Evolutionary conservation across 352 stramenopile species (phyloP).

Genomic region (Phytopythium montanum): DNA sequence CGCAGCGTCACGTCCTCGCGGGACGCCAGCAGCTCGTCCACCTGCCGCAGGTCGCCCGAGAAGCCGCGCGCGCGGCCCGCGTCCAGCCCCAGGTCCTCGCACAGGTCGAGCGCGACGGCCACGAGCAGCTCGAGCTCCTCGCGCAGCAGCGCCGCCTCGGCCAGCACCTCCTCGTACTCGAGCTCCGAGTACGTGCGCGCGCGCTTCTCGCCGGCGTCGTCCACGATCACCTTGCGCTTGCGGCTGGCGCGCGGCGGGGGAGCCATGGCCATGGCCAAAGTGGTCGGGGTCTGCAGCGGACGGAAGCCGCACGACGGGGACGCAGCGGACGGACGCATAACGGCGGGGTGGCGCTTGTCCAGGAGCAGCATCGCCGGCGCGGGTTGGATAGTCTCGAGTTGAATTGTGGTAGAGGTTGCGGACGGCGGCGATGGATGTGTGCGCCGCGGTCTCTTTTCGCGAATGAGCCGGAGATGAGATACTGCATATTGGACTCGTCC

Average conservation of each 20-base stretch:
- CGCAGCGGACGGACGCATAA: neutral
- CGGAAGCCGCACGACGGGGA: neutral
- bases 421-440: no score
- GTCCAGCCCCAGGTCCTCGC: slow-evolving; percentile 44
- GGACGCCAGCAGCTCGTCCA: slow-evolving; percentile 46
- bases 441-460: neutral
- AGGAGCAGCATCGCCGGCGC: slow-evolving; percentile 29
- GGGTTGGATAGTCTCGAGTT: neutral
- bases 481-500: neutral
- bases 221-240: slow-evolving; percentile 50
- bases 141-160: slow-evolving; percentile 58
- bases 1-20: slow-evolving; percentile 44
- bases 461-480: no score
- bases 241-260: slow-evolving; percentile 5
- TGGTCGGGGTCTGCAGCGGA: neutral
- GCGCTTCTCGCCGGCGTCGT: slow-evolving; percentile 42
- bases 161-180: slow-evolving; percentile 72
- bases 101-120: slow-evolving; percentile 51
- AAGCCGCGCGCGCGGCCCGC: slow-evolving; percentile 26
- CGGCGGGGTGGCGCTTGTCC: slow-evolving; percentile 23
- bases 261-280: neutral
- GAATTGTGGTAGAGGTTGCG: neutral
- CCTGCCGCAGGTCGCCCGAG: slow-evolving; percentile 22
- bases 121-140: slow-evolving; percentile 72
- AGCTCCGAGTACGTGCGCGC: slow-evolving; percentile 54